Base-by-base conservation (phyloP, 345 rosid species). In the Raphanus sativus region DNA sequence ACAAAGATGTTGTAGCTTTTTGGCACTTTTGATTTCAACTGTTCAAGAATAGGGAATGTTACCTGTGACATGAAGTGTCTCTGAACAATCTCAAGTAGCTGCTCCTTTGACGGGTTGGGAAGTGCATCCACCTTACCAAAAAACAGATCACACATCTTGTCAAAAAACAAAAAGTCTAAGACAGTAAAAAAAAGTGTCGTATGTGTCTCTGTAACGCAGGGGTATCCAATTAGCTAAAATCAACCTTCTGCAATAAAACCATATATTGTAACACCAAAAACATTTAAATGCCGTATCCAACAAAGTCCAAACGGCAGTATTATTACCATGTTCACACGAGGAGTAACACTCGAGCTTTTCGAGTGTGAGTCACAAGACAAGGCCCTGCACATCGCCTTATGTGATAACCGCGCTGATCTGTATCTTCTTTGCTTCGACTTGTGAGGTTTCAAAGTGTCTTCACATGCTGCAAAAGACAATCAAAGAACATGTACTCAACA, bases 41-140 rank as follows among this genome's bases (percentile, higher is more conserved):
- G 16, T 36, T 64, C 4, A 66, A 56, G 38, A 67, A 58, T 5
- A 64, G 8, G 15, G 21, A 40, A 38, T 52, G 34, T 38, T 86
- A 95, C 99, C 97, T 92, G 98, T 2, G 98, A 83, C 94, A 88
- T 90, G 83, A 95, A 95, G 83, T 95, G 97, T 86, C 97, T 86
- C 62, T 91, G 96, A 70, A 95, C 92, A 61, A 83, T 85, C 34
- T 91, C 96, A 45, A 91, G 82, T 67, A 95, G 85, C 78, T 92
- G 90, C 82, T 93, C 97, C 77, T 85, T 91, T 3, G 99, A 84
- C 45, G 97, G 97, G 76, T 91, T 95, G 40, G 93, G 94, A 62
- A 86, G 77, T 52, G 86, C 83, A 78, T 91, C 96, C 82, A 92
- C 90, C 98, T 95, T 17, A 60, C 34, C 52, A 21, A 21, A 69